Conservation (phyloP, 306 rosid species). For the Elaeagnus macrophylla region DNA sequence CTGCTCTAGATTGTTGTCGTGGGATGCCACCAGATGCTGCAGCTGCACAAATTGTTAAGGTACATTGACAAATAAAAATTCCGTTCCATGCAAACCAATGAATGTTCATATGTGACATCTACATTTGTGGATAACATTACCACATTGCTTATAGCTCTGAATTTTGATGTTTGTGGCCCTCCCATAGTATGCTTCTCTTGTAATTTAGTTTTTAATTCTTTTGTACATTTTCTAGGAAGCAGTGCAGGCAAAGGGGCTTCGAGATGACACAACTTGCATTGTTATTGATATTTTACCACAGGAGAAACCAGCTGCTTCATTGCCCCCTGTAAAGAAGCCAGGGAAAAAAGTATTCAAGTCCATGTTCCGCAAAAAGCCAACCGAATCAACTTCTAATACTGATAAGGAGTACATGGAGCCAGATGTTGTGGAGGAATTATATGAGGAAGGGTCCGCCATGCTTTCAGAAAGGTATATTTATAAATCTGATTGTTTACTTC, state of each 20-base stretch:
- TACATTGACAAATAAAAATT: constrained; percentile 22
- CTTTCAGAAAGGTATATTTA: constrained; percentile 75
- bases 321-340: constrained; percentile 47
- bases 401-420: constrained; percentile 77
- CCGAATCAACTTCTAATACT: constrained; percentile 60
- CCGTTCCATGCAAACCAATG: constrained; percentile 12
- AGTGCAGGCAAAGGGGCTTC: constrained; percentile 81
- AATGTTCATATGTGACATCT: background rate
- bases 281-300: constrained; percentile 73
- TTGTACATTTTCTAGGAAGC: constrained; percentile 58
- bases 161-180: no score
- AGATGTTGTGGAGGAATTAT: constrained; percentile 70
- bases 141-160: background rate
- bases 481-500: no score
- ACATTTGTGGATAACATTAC: constrained; percentile 4
- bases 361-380: constrained; percentile 66
- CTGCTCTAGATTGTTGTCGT: constrained; percentile 76
- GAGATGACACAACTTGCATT: constrained; percentile 97
- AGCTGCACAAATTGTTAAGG: constrained; percentile 89
- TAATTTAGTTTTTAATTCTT: no score
- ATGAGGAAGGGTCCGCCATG: constrained; percentile 91
- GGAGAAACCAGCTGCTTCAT: constrained; percentile 59
- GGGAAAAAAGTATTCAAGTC: constrained; percentile 74
- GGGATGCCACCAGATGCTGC: constrained; percentile 76
- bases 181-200: no score